phyloP scores from a whole-genome alignment of 345 rosid species.

The Lenwebbia sp. region DNA sequence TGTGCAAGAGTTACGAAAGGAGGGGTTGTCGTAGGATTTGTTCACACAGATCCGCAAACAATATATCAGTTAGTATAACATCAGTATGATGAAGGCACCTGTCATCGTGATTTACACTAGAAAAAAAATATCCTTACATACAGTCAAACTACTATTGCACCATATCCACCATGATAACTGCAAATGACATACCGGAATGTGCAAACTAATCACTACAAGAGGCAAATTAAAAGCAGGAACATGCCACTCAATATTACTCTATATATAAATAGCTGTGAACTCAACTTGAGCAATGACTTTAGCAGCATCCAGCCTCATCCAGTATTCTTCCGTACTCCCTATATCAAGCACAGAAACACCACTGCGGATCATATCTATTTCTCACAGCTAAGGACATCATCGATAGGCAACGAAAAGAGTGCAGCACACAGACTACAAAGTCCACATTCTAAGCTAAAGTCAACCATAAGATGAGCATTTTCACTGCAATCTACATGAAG shows the following conservation, averaged over 20 bases:
- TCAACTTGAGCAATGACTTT: conserved; percentile 74
- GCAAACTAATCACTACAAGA: not conserved
- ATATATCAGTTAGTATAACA: not conserved
- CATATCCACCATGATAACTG: not conserved
- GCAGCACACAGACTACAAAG: not conserved
- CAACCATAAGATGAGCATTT: not conserved
- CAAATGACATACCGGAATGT: not conserved
- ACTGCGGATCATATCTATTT: not conserved
- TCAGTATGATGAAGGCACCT: not conserved
- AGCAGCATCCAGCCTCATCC: conserved; percentile 87
- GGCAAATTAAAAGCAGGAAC: not conserved
- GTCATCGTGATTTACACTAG: not conserved
- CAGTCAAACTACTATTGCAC: not conserved
- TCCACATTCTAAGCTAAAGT: not conserved
- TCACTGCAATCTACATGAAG: not conserved
- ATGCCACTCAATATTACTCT: not conserved
- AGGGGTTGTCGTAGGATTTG: not conserved
- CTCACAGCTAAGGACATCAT: not conserved
- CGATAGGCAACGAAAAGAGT: not conserved
- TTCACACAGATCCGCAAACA: not conserved
- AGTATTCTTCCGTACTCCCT: conserved; percentile 88
- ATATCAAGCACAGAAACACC: conserved; percentile 4
- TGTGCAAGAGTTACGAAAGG: not conserved
- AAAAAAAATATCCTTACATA: not conserved
- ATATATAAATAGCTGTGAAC: not conserved